Evolutionary conservation across 495 filamentous ascomycete genomes (phyloP), one percentile per base, ranked within the genome.

Genomic region (Geopyxis carbonaria): DNA sequence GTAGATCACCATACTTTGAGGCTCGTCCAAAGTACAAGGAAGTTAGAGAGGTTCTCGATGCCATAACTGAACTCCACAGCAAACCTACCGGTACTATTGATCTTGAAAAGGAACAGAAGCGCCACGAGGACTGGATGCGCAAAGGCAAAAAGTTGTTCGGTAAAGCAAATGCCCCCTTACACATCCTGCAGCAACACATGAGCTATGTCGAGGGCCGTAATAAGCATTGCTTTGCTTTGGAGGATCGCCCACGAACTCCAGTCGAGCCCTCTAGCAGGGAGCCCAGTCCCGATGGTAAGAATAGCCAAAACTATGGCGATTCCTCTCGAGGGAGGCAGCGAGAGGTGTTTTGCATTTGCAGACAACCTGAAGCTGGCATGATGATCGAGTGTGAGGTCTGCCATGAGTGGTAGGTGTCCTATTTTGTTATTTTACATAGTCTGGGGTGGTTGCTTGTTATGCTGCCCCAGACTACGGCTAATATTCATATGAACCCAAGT

Each of bases 371-470:
- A 57, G 82, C 87, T 24, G 89, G 89, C 16, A 87, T 94, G 79
- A 99, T 99, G 89, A 93, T 99, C 47, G 89, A 99, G 56, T 99
- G 89, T 60, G 87, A 93, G 58, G 64, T 93, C 23, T 99, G 89
- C 58, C 85, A 93, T 47, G 89, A 99, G 61, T 99, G 89, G 89
- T 85, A 60, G 59, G 75, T 63, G 27, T 35, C 18, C 11, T 10
- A 32, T 20, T 27, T 8, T 19, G 27, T 19, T 1, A 22, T 31
- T 44, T 35, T 41, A 5, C 8, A 2, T 30, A 16, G 27, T 23
- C 16, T 16, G 15, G 4, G 13, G 7, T 40, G 21, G 6, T 34
- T 45, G 34, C 45, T 38, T 38, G 21, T 36, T 25, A n/a, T 21
- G 18, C 3, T 27, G 18, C n/a, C n/a, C n/a, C n/a, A n/a, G n/a